phyloP scores from a whole-genome alignment of 345 rosid species.

The Citrus mangshanensis region DNA sequence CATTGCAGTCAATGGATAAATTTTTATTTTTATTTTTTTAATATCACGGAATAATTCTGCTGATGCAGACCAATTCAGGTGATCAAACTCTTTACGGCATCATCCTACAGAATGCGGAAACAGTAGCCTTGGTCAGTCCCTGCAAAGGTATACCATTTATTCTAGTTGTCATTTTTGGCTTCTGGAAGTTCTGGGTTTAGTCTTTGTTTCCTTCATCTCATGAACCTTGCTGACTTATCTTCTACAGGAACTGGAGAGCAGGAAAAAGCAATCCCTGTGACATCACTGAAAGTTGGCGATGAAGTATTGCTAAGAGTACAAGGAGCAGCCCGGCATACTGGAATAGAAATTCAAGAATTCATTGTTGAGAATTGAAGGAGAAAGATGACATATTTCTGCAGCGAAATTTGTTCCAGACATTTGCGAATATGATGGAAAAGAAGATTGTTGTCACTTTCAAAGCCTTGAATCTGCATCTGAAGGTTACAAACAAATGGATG shows the following conservation, averaged over 20 bases:
- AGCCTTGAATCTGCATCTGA: background rate
- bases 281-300: conserved; percentile 67
- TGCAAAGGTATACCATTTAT: conserved; percentile 34
- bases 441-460: background rate
- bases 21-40: background rate
- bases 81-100: conserved; percentile 42
- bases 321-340: conserved; percentile 85
- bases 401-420: background rate
- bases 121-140: conserved; percentile 68
- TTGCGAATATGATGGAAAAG: background rate
- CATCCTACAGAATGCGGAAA: conserved; percentile 81
- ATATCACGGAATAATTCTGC: background rate
- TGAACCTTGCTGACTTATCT: background rate
- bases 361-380: conserved; percentile 61
- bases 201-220: background rate
- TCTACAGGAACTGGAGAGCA: conserved; percentile 39
- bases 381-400: background rate
- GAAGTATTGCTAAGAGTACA: conserved; percentile 56
- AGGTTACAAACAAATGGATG: background rate
- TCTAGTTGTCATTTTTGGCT: background rate
- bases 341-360: conserved; percentile 83
- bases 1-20: background rate
- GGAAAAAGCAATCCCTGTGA: conserved; percentile 54
- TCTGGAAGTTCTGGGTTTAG: background rate
- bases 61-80: conserved; percentile 43